Conservation (phyloP, 208 protist genomes). For the Trypanosoma caninum region DNA sequence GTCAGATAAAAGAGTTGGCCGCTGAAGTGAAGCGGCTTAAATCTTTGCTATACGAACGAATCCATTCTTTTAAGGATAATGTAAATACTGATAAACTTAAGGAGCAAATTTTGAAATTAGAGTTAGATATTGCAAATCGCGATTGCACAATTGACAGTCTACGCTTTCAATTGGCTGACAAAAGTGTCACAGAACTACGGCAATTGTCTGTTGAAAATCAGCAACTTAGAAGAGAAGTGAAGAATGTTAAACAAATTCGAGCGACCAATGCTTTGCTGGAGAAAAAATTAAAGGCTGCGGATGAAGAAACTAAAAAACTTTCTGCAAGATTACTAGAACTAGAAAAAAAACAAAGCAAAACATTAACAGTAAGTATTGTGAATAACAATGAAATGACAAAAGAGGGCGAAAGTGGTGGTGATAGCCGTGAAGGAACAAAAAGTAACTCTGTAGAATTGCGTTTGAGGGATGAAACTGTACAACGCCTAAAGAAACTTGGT, state of each 20-base stretch:
- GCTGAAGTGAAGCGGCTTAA: constrained; percentile 70
- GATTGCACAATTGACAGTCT: constrained; percentile 15
- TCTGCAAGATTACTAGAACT: neutral
- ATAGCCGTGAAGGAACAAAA: neutral
- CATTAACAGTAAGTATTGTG: neutral
- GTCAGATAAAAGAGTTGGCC: constrained; percentile 65
- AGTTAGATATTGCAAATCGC: constrained; percentile 18
- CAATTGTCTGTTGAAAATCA: constrained; percentile 3
- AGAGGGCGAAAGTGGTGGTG: neutral
- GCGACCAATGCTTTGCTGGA: neutral
- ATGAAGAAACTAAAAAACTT: neutral
- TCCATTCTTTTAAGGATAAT: constrained; percentile 24
- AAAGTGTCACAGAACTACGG: constrained; percentile 20
- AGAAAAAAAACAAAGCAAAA: constrained; percentile 1
- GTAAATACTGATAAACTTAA: constrained; percentile 20
- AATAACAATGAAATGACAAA: no score
- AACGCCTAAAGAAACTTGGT: constrained; percentile 14
- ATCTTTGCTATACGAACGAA: constrained; percentile 31
- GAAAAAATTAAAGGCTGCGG: neutral
- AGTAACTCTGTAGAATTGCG: neutral
- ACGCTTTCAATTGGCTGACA: constrained; percentile 5
- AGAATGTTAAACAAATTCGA: constrained; percentile 15
- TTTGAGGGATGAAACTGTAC: constrained; percentile 1
- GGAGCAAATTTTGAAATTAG: constrained; percentile 13
- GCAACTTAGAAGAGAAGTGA: constrained; percentile 5